phyloP scores from a whole-genome alignment of 495 filamentous ascomycete genomes.

The Recurvomyces mirabilis region DNA sequence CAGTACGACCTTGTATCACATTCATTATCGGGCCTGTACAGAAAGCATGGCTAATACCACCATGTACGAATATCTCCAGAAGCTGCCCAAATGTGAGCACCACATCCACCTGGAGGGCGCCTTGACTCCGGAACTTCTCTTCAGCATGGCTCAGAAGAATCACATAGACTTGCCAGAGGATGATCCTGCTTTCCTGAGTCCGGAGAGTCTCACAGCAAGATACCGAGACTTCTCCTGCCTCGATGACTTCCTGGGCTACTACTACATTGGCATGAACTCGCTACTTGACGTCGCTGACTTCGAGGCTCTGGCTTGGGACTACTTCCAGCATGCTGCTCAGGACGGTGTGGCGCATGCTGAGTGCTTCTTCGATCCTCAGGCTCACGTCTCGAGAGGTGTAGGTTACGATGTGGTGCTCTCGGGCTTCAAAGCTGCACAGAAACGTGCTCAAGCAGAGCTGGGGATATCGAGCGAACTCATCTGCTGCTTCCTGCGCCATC shows the following conservation, averaged over 20 bases:
- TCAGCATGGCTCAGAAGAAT: constrained; percentile 55
- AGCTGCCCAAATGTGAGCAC: constrained; percentile 65
- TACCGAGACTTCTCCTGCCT: constrained; percentile 56
- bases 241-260: constrained; percentile 69
- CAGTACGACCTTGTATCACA: too few species aligned
- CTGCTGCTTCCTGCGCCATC: constrained; percentile 52
- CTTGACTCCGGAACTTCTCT: constrained; percentile 55
- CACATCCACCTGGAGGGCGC: constrained; percentile 70
- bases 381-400: constrained; percentile 53
- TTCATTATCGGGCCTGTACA: too few species aligned
- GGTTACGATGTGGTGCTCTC: constrained; percentile 47
- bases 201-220: constrained; percentile 44
- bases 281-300: constrained; percentile 52
- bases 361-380: constrained; percentile 72
- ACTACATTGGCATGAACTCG: constrained; percentile 65
- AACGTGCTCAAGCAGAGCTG: constrained; percentile 50
- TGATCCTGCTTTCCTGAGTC: constrained; percentile 26
- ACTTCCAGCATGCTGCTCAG: constrained; percentile 51
- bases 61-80: constrained; percentile 51
- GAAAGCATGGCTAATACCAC: too few species aligned
- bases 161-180: constrained; percentile 44
- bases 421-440: constrained; percentile 48
- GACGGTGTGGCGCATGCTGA: constrained; percentile 65
- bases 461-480: constrained; percentile 53
- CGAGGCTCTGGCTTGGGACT: constrained; percentile 61